Evolutionary conservation across 2,329 filamentous ascomycete genomes (phyloP).

Genomic region (Fusarium illudens): DNA sequence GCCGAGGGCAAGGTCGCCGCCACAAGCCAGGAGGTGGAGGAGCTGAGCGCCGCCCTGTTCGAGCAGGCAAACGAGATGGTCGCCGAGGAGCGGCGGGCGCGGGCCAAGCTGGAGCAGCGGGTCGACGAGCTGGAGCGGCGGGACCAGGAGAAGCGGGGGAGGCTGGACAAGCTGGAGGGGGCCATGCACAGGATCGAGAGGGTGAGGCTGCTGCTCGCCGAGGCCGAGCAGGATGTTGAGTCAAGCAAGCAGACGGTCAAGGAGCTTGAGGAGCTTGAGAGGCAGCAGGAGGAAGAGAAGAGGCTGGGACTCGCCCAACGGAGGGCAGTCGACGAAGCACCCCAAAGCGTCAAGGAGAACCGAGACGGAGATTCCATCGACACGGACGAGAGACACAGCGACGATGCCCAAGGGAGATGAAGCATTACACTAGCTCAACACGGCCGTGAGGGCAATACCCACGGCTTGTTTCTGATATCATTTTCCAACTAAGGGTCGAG

Average conservation of each 20-base stretch:
- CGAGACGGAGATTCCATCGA: conserved; percentile 6
- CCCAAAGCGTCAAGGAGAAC: conserved; percentile 2
- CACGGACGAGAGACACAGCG: not conserved
- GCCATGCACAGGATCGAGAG: conserved; percentile 76
- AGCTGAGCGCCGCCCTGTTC: conserved; percentile 78
- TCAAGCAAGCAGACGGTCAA: conserved; percentile 29
- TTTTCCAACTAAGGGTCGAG: not conserved
- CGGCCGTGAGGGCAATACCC: not conserved
- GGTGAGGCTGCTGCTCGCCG: conserved; percentile 68
- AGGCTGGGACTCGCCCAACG: not conserved
- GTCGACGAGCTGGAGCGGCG: conserved; percentile 73
- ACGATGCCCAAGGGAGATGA: not conserved
- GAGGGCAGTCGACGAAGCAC: conserved; percentile 4
- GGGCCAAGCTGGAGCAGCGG: conserved; percentile 75
- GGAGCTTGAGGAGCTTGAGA: conserved; percentile 30
- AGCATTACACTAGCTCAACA: not conserved
- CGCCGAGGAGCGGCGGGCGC: conserved; percentile 74
- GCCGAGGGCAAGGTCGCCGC: conserved; percentile 74
- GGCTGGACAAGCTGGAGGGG: conserved; percentile 75
- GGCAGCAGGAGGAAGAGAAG: conserved; percentile 28
- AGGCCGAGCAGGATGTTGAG: conserved; percentile 39
- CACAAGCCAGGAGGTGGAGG: conserved; percentile 77
- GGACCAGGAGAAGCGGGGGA: conserved; percentile 72
- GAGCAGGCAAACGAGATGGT: conserved; percentile 91
- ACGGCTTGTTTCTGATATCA: not conserved